phyloP scores from a whole-genome alignment of 177 flowering plant genomes.

The Telopea speciosissima region DNA sequence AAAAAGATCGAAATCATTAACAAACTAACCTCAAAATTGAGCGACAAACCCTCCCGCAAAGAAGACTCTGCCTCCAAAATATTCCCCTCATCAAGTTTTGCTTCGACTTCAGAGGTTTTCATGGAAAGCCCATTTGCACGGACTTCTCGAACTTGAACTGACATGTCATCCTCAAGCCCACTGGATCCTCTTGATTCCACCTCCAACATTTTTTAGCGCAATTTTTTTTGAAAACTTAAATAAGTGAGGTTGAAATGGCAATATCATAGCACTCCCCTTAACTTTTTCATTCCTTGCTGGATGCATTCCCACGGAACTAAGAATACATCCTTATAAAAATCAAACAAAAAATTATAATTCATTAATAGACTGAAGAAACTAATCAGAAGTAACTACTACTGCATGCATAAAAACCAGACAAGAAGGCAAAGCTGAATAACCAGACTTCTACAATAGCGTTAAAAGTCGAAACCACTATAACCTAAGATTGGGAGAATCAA shows the following conservation, averaged over 20 bases:
- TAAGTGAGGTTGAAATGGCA: background rate
- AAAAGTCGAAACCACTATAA: background rate
- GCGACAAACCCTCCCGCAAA: constrained; percentile 77
- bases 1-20: background rate
- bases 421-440: background rate
- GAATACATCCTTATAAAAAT: background rate
- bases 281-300: constrained; percentile 2
- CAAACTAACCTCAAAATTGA: constrained; percentile 68
- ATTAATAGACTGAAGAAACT: background rate
- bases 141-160: constrained; percentile 40
- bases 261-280: background rate
- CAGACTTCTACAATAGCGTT: background rate
- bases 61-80: constrained; percentile 91
- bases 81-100: constrained; percentile 86
- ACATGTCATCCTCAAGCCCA: constrained; percentile 22
- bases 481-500: background rate
- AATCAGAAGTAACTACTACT: background rate
- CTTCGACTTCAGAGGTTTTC: constrained; percentile 64
- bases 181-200: constrained; percentile 20
- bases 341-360: background rate
- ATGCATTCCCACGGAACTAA: background rate
- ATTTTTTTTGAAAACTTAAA: background rate
- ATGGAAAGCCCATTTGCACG: constrained; percentile 63
- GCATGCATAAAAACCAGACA: background rate
- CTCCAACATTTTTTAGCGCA: constrained; percentile 14